Evolutionary conservation across 2,329 filamentous ascomycete species (phyloP).

Genomic region (Blastomyces percursus): DNA sequence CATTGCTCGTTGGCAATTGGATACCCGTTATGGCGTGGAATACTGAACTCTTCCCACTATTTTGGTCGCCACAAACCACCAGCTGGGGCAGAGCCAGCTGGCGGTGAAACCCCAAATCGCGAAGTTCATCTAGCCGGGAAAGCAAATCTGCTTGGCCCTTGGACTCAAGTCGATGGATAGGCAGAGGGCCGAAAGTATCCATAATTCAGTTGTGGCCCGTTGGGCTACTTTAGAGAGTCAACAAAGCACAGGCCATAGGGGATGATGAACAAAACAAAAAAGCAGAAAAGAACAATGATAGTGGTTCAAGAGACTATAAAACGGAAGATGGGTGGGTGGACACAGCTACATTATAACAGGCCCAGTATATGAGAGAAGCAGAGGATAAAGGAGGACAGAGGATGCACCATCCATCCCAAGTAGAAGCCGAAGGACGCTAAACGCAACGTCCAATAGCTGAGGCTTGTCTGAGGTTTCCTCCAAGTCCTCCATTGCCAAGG

Average conservation of each 20-base stretch:
- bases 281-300: not conserved
- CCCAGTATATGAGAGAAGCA: not conserved
- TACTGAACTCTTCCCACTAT: constrained; percentile 15
- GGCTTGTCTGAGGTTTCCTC: not conserved
- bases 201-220: not conserved
- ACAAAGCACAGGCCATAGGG: not conserved
- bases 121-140: constrained; percentile 15
- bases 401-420: not conserved
- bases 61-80: constrained; percentile 14
- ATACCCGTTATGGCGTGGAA: constrained; percentile 15
- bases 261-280: not conserved
- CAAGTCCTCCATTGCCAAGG: not conserved
- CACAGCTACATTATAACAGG: not conserved
- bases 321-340: not conserved
- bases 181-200: constrained; percentile 7
- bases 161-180: constrained; percentile 12
- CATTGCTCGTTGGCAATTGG: constrained; percentile 31
- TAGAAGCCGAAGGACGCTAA: not conserved
- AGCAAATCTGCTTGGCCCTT: constrained; percentile 13
- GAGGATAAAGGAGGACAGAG: not conserved
- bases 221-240: not conserved
- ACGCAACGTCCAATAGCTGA: not conserved
- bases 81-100: constrained; percentile 12
- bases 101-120: constrained; percentile 13
- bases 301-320: not conserved